phyloP scores from a whole-genome alignment of 768 basidiomycete species.

The Rhodotorula diobovata region DNA sequence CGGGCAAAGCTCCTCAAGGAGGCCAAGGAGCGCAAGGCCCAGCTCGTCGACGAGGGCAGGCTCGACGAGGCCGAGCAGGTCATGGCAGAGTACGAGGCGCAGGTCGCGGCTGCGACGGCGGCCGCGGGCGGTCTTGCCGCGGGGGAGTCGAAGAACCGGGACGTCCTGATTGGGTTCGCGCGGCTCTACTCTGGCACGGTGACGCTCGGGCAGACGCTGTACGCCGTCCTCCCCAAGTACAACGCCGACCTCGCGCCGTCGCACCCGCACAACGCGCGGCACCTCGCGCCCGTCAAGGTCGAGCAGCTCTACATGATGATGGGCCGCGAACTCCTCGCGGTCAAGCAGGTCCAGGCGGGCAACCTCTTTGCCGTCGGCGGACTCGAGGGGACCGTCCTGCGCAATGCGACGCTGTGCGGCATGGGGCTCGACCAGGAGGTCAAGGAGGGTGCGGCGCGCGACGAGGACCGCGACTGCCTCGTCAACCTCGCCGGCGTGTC shows the following conservation, averaged over 20 bases:
- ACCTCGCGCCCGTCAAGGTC: conserved; percentile 60
- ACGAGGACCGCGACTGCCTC: conserved; percentile 57
- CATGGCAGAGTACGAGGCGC: conserved; percentile 12
- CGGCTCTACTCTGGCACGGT: conserved; percentile 88
- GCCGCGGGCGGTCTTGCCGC: conserved; percentile 3
- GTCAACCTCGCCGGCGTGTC: conserved; percentile 73
- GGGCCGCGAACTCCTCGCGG: conserved; percentile 86
- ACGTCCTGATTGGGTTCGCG: conserved; percentile 84
- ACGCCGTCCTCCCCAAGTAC: conserved; percentile 84
- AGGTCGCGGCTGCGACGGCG: conserved; percentile 16
- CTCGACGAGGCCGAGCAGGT: conserved; percentile 25
- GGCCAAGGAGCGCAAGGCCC: conserved; percentile 46
- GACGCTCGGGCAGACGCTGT: conserved; percentile 59
- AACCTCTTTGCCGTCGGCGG: conserved; percentile 92
- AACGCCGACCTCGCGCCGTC: conserved; percentile 58
- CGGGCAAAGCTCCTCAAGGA: conserved; percentile 51
- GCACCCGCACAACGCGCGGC: conserved; percentile 65
- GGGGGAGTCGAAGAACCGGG: conserved; percentile 46
- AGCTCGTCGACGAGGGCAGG: conserved; percentile 29
- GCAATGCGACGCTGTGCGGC: conserved; percentile 79
- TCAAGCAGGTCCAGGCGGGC: conserved; percentile 77
- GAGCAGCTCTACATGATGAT: conserved; percentile 90
- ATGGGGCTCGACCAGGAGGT: conserved; percentile 43
- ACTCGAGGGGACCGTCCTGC: conserved; percentile 79
- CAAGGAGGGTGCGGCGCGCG: conserved; percentile 41